Conservation (phyloP, 2,329 filamentous ascomycete species). For the Alternaria arbusti region DNA sequence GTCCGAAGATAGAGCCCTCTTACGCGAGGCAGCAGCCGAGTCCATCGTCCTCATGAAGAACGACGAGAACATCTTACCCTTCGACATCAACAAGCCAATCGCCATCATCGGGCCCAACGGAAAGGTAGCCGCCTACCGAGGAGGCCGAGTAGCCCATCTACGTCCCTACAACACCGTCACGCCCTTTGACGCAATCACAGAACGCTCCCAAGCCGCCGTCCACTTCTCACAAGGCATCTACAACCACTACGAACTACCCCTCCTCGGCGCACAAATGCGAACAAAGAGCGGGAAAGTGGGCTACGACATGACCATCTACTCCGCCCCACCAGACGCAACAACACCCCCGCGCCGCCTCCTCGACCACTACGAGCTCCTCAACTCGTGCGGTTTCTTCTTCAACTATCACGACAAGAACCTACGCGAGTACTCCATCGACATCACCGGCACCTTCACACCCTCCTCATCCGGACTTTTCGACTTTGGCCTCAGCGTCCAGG, state of each 20-base stretch:
- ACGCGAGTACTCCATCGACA: neutral
- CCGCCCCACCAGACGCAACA: too few relatives aligned
- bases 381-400: neutral
- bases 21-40: neutral
- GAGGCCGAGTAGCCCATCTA: constrained; percentile 6
- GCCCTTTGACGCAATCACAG: neutral
- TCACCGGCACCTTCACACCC: neutral
- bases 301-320: too few relatives aligned
- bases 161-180: neutral
- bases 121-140: constrained; percentile 40
- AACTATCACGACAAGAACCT: neutral
- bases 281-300: too few relatives aligned
- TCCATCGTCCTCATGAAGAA: neutral
- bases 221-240: neutral
- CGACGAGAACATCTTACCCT: neutral
- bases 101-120: constrained; percentile 76
- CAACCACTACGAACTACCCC: neutral
- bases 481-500: constrained; percentile 17
- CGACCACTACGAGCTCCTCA: too few relatives aligned
- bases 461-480: constrained; percentile 14
- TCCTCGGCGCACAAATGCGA: neutral
- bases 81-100: constrained; percentile 41
- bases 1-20: neutral
- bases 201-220: neutral
- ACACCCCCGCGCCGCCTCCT: too few relatives aligned